Evolutionary conservation across 2,329 filamentous ascomycete species (phyloP), one percentile per base, ranked within the genome.

Genomic region (Leptoxyphium fumago): DNA sequence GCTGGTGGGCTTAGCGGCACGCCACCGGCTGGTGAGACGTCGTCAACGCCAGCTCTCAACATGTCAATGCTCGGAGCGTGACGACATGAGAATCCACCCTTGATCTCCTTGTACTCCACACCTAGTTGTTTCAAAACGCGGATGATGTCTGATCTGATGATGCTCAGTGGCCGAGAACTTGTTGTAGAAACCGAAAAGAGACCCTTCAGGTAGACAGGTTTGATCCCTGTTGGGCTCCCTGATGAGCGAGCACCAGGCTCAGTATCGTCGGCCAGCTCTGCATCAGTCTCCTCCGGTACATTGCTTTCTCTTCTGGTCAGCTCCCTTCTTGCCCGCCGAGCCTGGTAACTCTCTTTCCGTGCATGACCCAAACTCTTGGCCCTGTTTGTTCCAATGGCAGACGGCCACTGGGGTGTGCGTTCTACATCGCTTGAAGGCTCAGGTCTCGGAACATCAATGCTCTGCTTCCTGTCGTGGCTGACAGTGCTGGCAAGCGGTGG

Each of bases 101-200:
- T 85, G 60, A 96, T 94, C 63, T 96, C 89, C 2, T 74, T 78
- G 59, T 84, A 95, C 10, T 93, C 83, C n/a, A 96, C 86, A 13
- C 84, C 84, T 13, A 96, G 75, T 60, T 89, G 81, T 52, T 80
- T 82, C 43, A 98, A 67, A 2, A 96, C 91, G 41, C 89, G 76
- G 58, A 93, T 93, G 53, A 98, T 84, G 59, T 98, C 91, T 6
- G 78, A 71, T 34, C 89, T 79, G 49, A 98, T 98, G 46, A 86
- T 78, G 1, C 79, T 71, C 10, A 96, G 76, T 1, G 89, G 85
- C 59, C 93, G 94, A 58, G 81, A 91, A 46, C 87, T 95, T 6
- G 91, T 98, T 0, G 91, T 98, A 3, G 86, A 93, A 43, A 96
- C 91, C 56, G 89, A 96, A 67, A 98, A 96, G 14, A 98, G 72